A percentile compares a stretch with the other conserved stretches of the same genome.
These are phyloP conservation scores for Schrenkiella parvula DNA, from an alignment of 345 rosid species.

Conservation along the genomic window DNA sequence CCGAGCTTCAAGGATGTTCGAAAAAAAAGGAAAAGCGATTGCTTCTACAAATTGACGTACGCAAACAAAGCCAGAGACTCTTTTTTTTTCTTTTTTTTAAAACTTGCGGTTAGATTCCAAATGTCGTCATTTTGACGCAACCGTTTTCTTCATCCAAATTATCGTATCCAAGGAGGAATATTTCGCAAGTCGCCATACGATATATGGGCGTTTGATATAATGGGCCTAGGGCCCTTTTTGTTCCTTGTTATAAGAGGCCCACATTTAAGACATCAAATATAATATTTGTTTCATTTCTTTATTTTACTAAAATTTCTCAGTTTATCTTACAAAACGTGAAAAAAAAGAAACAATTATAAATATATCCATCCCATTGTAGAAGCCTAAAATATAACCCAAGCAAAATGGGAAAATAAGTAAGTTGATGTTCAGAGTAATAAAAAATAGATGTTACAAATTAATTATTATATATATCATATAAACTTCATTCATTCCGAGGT, in stretches of 20 bases:
- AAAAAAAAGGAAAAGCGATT: conserved; percentile 17
- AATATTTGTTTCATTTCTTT: not conserved
- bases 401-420: no score
- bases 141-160: conserved; percentile 17
- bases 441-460: no score
- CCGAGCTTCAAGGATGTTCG: conserved; percentile 13
- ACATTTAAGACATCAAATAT: not conserved
- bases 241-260: not conserved
- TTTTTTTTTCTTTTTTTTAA: not conserved
- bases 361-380: no score
- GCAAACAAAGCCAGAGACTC: conserved; percentile 7
- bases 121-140: conserved; percentile 41
- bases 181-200: not conserved
- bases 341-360: no score
- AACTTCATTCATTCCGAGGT: not conserved
- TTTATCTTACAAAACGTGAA: no score
- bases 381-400: no score
- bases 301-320: no score
- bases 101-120: conserved; percentile 32
- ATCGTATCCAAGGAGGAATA: not conserved
- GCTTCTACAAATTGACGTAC: conserved; percentile 34
- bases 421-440: no score
- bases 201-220: not conserved
- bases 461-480: no score
- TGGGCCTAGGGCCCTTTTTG: conserved; percentile 6